These are phyloP conservation scores for Fusarium nematophilum DNA, from an alignment of 2,329 filamentous ascomycete species.

Conservation along the genomic window DNA sequence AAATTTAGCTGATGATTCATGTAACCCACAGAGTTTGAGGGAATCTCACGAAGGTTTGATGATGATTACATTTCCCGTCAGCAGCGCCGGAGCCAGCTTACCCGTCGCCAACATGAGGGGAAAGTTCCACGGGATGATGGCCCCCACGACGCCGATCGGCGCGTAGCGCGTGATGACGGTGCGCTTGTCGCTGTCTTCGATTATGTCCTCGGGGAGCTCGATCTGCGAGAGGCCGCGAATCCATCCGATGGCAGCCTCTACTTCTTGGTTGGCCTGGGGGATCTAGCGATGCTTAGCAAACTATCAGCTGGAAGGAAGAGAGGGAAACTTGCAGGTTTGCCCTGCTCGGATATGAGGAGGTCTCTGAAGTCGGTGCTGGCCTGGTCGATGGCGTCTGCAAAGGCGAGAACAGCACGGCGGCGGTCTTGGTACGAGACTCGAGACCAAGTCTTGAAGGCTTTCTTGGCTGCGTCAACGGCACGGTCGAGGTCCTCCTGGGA, in stretches of 20 bases:
- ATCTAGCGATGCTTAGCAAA: no score
- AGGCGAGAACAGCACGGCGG: slow-evolving; percentile 32
- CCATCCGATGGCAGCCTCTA: slow-evolving; percentile 41
- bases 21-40: no score
- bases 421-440: slow-evolving; percentile 40
- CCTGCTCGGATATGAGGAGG: slow-evolving; percentile 44
- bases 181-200: slow-evolving; percentile 50
- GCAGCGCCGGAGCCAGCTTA: slow-evolving; percentile 67
- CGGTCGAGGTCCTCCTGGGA: slow-evolving; percentile 39
- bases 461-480: slow-evolving; percentile 37
- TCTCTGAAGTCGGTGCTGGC: slow-evolving; percentile 33
- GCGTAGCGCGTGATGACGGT: slow-evolving; percentile 49
- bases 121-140: slow-evolving; percentile 68
- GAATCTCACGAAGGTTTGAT: slow-evolving; percentile 61
- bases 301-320: no score
- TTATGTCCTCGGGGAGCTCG: slow-evolving; percentile 48
- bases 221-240: slow-evolving; percentile 45
- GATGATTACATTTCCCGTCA: slow-evolving; percentile 67
- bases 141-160: slow-evolving; percentile 57
- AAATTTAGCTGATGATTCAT: fast-evolving
- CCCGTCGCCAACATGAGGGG: slow-evolving; percentile 63
- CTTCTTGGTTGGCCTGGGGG: slow-evolving; percentile 41
- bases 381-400: slow-evolving; percentile 44
- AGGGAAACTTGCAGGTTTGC: no score
- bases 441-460: slow-evolving; percentile 45